A percentile compares a stretch with the other conserved stretches of the same genome.
Evolutionary conservation across 495 filamentous ascomycete genomes (phyloP).

Genomic region (Parachaetomium inaequale): DNA sequence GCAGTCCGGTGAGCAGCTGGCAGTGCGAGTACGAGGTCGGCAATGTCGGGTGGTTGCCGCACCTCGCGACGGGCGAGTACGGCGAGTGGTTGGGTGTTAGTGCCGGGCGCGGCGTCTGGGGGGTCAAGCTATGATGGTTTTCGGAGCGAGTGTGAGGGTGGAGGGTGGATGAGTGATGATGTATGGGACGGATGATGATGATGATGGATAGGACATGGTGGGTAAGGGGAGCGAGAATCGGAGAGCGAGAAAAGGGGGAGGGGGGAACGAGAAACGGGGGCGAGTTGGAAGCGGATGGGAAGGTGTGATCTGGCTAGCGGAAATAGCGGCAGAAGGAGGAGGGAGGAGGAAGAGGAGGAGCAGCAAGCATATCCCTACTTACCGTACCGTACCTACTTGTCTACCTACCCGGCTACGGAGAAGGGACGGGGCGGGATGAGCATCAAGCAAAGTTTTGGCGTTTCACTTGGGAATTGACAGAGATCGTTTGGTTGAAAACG

Average conservation of each 20-base stretch:
- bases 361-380: not conserved
- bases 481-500: not conserved
- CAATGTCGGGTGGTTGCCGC: slow-evolving; percentile 92
- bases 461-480: not conserved
- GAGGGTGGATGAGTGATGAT: not conserved
- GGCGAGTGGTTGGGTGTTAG: slow-evolving; percentile 94
- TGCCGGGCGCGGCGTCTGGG: slow-evolving; percentile 88
- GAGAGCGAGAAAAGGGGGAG: not conserved
- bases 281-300: not conserved
- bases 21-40: slow-evolving; percentile 94
- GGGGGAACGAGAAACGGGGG: not conserved
- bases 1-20: slow-evolving; percentile 81
- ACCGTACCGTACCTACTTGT: not conserved
- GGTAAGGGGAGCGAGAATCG: not conserved
- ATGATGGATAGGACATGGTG: not conserved
- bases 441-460: not conserved
- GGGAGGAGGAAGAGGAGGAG: not conserved
- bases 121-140: slow-evolving; percentile 36
- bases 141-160: not conserved
- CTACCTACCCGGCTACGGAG: not conserved
- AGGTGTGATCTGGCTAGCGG: not conserved
- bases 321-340: not conserved
- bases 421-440: not conserved
- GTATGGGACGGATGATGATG: not conserved
- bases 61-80: slow-evolving; percentile 63